These are phyloP conservation scores for Mycocentrospora acerina DNA, from an alignment of 2,329 filamentous ascomycete species.

Conservation along the genomic window DNA sequence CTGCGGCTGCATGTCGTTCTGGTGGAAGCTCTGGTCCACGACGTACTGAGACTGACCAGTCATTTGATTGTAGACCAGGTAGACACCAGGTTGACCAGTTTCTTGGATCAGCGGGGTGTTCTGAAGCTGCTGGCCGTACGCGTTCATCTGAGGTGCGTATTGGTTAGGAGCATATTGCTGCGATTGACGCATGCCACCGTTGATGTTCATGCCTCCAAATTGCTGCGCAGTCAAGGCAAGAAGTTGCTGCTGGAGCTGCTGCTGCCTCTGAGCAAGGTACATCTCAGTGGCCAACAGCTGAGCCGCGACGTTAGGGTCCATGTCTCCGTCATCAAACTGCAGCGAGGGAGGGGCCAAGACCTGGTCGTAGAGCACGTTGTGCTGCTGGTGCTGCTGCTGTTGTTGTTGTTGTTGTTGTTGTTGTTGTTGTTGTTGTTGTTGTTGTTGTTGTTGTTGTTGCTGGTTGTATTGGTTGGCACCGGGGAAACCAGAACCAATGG, in stretches of 20 bases:
- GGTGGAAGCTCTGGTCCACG: constrained; percentile 65
- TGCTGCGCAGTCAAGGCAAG: constrained; percentile 68
- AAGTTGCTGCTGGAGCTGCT: constrained; percentile 91
- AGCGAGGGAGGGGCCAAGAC: constrained; percentile 82
- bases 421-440: constrained; percentile 42
- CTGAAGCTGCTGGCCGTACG: constrained; percentile 67
- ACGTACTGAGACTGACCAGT: constrained; percentile 84
- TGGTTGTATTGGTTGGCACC: constrained; percentile 47
- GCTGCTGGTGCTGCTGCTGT: constrained; percentile 46
- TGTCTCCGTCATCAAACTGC: constrained; percentile 67
- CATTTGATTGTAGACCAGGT: constrained; percentile 79
- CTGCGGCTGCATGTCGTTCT: constrained; percentile 35
- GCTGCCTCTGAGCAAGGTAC: constrained; percentile 91
- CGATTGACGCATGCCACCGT: constrained; percentile 44
- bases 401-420: constrained; percentile 45
- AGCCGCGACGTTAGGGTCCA: constrained; percentile 84
- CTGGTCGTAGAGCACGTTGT: constrained; percentile 70
- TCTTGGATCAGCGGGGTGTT: constrained; percentile 66
- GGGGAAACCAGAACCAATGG: constrained; percentile 57
- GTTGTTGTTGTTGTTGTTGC: constrained; percentile 41
- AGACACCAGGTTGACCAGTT: constrained; percentile 73
- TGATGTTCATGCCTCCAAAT: constrained; percentile 64
- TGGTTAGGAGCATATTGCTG: constrained; percentile 56
- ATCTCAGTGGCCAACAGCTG: constrained; percentile 89
- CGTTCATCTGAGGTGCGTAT: constrained; percentile 56